Percentiles rank a stretch among this genome's conserved stretches.
Evolutionary conservation across 179 eudicot genomes (phyloP).

Genomic region (Beta corolliflora): DNA sequence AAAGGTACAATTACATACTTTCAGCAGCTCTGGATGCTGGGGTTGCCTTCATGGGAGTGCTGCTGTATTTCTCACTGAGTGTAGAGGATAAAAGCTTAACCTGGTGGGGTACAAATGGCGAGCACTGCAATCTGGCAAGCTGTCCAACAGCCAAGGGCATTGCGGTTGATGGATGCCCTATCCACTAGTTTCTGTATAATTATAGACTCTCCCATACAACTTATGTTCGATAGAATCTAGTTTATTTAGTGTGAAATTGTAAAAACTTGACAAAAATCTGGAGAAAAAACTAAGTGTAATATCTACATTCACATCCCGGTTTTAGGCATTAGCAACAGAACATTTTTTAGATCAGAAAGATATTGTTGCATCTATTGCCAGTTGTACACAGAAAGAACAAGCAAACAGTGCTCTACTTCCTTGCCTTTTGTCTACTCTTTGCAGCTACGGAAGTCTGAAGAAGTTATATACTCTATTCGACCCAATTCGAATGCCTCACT

Average conservation of each 20-base stretch:
- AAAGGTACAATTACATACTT: slow-evolving; percentile 86
- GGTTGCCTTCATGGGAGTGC: slow-evolving; percentile 92
- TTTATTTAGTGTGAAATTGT: slow-evolving; percentile 16
- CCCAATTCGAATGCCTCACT: background rate
- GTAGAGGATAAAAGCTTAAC: slow-evolving; percentile 52
- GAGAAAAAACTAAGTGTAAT: slow-evolving; percentile 16
- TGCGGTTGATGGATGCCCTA: slow-evolving; percentile 70
- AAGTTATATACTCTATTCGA: background rate
- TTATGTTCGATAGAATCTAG: slow-evolving; percentile 13
- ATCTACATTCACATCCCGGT: slow-evolving; percentile 15
- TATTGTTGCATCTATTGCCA: background rate
- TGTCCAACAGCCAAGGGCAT: slow-evolving; percentile 93
- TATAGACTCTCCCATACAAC: background rate
- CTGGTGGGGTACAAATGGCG: slow-evolving; percentile 94
- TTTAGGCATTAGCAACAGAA: slow-evolving; percentile 10
- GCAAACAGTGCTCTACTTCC: no score
- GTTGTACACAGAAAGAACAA: background rate
- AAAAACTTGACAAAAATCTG: background rate
- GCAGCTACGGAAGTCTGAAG: background rate
- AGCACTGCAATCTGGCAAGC: slow-evolving; percentile 77
- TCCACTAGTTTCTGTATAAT: slow-evolving; percentile 24
- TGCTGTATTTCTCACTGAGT: slow-evolving; percentile 68
- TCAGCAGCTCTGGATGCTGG: slow-evolving; percentile 97
- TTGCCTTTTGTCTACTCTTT: background rate
- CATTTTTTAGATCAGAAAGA: slow-evolving; percentile 10